These are phyloP conservation scores for Cymbopogon flexuosus DNA, from an alignment of 202 grass and related monocot genomes.

Conservation along the genomic window DNA sequence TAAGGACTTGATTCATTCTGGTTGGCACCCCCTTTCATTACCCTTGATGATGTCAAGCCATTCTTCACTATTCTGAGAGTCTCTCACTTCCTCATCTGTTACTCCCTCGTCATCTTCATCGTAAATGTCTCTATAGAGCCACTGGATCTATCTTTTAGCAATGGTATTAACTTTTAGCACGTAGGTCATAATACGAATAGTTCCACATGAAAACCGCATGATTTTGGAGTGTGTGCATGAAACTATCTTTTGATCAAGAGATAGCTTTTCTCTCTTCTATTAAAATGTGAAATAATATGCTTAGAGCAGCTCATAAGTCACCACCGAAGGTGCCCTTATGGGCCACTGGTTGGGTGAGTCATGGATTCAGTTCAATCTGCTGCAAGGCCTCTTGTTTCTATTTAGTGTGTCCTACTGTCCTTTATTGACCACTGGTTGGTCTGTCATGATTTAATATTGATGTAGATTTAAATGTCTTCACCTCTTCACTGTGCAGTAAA, in stretches of 20 bases:
- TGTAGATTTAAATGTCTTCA: slow-evolving; percentile 8
- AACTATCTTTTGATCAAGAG: neutral
- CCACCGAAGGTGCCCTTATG: too few species aligned
- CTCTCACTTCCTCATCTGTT: neutral
- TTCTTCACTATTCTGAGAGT: neutral
- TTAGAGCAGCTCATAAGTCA: too few species aligned
- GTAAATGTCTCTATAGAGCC: neutral
- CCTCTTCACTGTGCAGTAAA: slow-evolving; percentile 50
- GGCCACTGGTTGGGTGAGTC: too few species aligned
- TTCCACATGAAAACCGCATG: too few species aligned
- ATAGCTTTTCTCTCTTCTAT: neutral
- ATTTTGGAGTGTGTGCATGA: too few species aligned
- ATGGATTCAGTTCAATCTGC: neutral
- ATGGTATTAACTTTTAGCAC: too few species aligned
- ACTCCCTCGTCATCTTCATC: neutral
- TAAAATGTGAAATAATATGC: neutral
- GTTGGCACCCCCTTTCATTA: neutral
- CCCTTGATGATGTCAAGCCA: neutral
- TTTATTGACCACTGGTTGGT: neutral
- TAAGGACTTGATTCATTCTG: neutral
- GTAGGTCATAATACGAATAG: too few species aligned
- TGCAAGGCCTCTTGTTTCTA: neutral
- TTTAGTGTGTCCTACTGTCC: neutral
- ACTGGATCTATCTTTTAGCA: neutral
- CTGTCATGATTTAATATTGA: neutral